phyloP scores from a whole-genome alignment of 345 rosid genomes.

The Citrus glauca region DNA sequence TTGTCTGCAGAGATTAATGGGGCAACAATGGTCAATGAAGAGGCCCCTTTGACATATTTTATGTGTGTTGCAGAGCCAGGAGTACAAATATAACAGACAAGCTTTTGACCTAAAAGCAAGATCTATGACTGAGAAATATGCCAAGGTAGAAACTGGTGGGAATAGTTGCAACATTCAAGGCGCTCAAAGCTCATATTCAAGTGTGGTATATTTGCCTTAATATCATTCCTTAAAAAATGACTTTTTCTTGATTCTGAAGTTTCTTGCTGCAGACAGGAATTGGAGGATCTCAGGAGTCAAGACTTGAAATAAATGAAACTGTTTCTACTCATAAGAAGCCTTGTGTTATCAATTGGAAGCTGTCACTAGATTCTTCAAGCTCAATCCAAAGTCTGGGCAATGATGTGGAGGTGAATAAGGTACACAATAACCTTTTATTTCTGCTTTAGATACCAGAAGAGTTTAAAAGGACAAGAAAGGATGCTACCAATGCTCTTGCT shows the following conservation, averaged over 20 bases:
- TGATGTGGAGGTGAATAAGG: constrained; percentile 20
- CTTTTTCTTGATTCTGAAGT: neutral
- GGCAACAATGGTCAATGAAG: neutral
- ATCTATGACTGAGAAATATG: constrained; percentile 65
- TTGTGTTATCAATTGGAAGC: constrained; percentile 26
- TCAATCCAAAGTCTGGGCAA: constrained; percentile 13
- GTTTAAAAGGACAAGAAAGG: constrained; percentile 17
- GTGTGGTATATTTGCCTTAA: constrained; percentile 13
- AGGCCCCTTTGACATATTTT: constrained; percentile 1
- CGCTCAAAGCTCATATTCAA: constrained; percentile 21
- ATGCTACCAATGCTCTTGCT: constrained; percentile 21
- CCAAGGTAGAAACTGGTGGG: constrained; percentile 38
- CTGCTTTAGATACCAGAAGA: neutral
- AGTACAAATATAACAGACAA: constrained; percentile 75
- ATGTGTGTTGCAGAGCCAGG: constrained; percentile 59
- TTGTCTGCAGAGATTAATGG: neutral
- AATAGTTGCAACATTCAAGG: constrained; percentile 22
- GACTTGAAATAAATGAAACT: constrained; percentile 18
- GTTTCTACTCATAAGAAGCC: constrained; percentile 23
- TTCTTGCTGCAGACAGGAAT: constrained; percentile 36
- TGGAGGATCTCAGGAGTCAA: constrained; percentile 21
- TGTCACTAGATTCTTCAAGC: constrained; percentile 35
- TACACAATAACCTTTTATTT: constrained; percentile 1
- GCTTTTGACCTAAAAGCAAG: constrained; percentile 65
- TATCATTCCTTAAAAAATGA: neutral